These are phyloP conservation scores for Xylariomycetidae sp. DNA, from an alignment of 2,329 filamentous ascomycete species.

Conservation along the genomic window DNA sequence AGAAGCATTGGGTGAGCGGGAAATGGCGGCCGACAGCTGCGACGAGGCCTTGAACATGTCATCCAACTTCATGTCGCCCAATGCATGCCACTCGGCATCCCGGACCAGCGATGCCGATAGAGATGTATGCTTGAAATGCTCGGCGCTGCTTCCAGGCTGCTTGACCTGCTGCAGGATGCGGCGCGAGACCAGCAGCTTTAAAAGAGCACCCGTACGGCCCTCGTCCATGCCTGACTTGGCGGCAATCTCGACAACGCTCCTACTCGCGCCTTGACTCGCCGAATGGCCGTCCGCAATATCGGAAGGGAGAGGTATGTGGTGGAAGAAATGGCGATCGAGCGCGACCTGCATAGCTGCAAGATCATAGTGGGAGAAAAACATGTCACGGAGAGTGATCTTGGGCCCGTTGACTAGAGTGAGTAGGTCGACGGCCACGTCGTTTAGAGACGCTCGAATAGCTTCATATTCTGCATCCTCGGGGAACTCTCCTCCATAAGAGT, in stretches of 20 bases:
- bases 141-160: too few species aligned
- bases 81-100: conserved; percentile 11
- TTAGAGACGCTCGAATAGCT: conserved; percentile 4
- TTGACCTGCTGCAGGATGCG: conserved; percentile 20
- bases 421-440: conserved; percentile 8
- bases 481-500: too few species aligned
- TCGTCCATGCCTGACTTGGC: conserved; percentile 16
- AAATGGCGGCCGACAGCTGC: conserved; percentile 12
- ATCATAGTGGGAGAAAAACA: conserved; percentile 13
- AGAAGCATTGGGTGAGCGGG: conserved; percentile 7
- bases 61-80: conserved; percentile 18
- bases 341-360: conserved; percentile 16
- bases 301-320: conserved; percentile 9
- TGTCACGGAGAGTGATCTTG: conserved; percentile 4
- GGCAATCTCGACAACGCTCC: conserved; percentile 11
- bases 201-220: conserved; percentile 14
- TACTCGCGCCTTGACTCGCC: background rate
- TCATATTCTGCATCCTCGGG: conserved; percentile 8
- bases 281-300: background rate
- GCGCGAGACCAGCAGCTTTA: conserved; percentile 19
- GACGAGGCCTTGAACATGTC: conserved; percentile 24
- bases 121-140: conserved; percentile 18
- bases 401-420: conserved; percentile 9
- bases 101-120: conserved; percentile 9
- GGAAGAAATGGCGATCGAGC: conserved; percentile 12